Evolutionary conservation across 2,329 filamentous ascomycete genomes (phyloP).

Genomic region (Clarireedia homoeocarpa): DNA sequence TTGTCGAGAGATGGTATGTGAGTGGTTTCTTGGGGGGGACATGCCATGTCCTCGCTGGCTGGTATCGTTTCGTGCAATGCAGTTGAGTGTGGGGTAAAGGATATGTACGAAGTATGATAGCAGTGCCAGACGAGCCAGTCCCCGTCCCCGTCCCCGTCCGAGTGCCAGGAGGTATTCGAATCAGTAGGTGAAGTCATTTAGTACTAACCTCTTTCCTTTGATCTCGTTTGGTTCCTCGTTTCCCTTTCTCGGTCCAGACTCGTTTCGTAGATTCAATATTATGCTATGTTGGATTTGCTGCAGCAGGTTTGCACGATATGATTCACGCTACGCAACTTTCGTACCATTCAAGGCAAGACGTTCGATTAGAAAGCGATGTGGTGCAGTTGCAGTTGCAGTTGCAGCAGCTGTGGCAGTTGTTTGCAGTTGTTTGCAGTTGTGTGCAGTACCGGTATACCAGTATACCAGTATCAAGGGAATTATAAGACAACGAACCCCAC

Average conservation of each 20-base stretch:
- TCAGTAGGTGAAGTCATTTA: neutral
- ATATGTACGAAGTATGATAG: neutral
- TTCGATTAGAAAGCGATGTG: too few relatives aligned
- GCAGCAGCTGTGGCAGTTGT: too few relatives aligned
- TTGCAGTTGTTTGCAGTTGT: too few relatives aligned
- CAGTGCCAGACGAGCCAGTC: too few relatives aligned
- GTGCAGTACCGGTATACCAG: too few relatives aligned
- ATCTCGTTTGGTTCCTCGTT: neutral
- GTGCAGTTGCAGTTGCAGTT: too few relatives aligned
- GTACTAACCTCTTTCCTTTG: neutral
- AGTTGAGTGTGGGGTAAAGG: neutral
- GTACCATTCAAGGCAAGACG: neutral
- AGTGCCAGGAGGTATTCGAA: neutral
- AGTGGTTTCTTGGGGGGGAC: neutral
- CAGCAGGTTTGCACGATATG: neutral
- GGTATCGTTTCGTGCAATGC: neutral
- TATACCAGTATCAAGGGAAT: too few relatives aligned
- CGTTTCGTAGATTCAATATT: neutral
- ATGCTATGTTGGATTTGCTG: neutral
- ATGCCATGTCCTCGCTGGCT: neutral
- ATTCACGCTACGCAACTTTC: neutral
- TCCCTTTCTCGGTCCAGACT: neutral
- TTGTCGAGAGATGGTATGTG: neutral
- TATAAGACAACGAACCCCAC: too few relatives aligned
- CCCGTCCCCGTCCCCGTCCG: too few relatives aligned